Evolutionary conservation across 2,329 filamentous ascomycete species (phyloP).

Genomic region (Penicillium thymicola): DNA sequence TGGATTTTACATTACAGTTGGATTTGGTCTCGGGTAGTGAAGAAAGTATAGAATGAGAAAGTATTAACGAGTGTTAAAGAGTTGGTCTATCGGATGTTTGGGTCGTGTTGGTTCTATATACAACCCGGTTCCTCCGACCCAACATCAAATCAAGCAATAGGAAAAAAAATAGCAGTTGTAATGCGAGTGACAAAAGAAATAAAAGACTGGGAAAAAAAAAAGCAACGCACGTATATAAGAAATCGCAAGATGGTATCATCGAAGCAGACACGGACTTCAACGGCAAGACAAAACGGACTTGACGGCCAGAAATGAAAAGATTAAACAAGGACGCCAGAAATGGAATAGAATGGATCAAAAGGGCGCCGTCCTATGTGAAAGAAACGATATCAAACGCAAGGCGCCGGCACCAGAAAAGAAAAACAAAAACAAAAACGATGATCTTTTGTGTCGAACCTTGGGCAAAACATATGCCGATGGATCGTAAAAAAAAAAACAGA

Average conservation of each 20-base stretch:
- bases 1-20: background rate
- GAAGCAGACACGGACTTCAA: constrained; percentile 31
- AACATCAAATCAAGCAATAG: constrained; percentile 5
- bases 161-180: background rate
- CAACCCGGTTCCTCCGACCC: constrained; percentile 20
- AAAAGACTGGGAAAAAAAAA: background rate
- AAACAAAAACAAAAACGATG: constrained; percentile 9
- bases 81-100: constrained; percentile 19
- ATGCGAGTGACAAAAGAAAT: constrained; percentile 12
- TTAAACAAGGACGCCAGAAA: constrained; percentile 27
- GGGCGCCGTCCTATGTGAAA: constrained; percentile 26
- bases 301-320: constrained; percentile 11
- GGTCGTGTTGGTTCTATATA: constrained; percentile 21
- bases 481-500: constrained; percentile 14
- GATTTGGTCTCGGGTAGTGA: background rate
- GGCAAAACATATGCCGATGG: constrained; percentile 14
- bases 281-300: constrained; percentile 9
- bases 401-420: constrained; percentile 11
- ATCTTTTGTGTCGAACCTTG: constrained; percentile 14
- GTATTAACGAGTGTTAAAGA: constrained; percentile 2
- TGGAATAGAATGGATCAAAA: constrained; percentile 16
- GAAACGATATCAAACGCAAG: constrained; percentile 21
- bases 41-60: background rate
- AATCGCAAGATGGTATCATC: constrained; percentile 40
- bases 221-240: constrained; percentile 9